phyloP scores from a whole-genome alignment of 805 yeast species.

The Komagataella phaffii region DNA sequence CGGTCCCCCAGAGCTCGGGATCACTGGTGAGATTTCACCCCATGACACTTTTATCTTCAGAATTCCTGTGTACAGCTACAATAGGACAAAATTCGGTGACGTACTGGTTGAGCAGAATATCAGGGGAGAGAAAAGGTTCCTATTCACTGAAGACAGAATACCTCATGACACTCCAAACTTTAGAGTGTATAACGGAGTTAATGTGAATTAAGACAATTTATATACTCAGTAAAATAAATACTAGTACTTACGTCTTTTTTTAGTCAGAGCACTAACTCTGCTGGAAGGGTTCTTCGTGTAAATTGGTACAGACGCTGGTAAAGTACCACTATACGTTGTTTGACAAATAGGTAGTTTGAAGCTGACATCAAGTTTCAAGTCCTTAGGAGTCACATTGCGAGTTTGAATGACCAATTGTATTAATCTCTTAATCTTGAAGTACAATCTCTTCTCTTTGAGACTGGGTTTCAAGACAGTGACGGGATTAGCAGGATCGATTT shows the following conservation, averaged over 20 bases:
- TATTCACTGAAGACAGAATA: neutral
- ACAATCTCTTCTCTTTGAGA: constrained; percentile 25
- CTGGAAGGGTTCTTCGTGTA: neutral
- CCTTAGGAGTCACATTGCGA: constrained; percentile 16
- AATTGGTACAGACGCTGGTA: constrained; percentile 41
- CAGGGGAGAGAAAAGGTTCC: neutral
- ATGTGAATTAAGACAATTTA: neutral
- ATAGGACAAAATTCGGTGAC: constrained; percentile 1
- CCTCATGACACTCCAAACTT: neutral
- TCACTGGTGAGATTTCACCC: neutral
- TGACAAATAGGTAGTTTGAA: constrained; percentile 51
- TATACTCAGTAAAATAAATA: neutral
- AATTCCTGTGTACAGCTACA: neutral
- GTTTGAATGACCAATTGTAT: constrained; percentile 23
- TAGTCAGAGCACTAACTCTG: neutral
- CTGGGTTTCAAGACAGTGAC: constrained; percentile 23
- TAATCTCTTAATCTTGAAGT: constrained; percentile 28
- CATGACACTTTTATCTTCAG: neutral
- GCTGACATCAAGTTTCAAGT: constrained; percentile 22
- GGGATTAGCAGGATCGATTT: constrained; percentile 4
- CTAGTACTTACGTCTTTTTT: neutral
- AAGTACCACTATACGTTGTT: constrained; percentile 62
- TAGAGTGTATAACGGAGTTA: neutral
- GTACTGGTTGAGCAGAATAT: neutral
- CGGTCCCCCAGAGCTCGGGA: neutral